Evolutionary conservation across 805 yeast genomes (phyloP), one percentile per base, ranked within the genome.

Genomic region (Candida dendrica): DNA sequence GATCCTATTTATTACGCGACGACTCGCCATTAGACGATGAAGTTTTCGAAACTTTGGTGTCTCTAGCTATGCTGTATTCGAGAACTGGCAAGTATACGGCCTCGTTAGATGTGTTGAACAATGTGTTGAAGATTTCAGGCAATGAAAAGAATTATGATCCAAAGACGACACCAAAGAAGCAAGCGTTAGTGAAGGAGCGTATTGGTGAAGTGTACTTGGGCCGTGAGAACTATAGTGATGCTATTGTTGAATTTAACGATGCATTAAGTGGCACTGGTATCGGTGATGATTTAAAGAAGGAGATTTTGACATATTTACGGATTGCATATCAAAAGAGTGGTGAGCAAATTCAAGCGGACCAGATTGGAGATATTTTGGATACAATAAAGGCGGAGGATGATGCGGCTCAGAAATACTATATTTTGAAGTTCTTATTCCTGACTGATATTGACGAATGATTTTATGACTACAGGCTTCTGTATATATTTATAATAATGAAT

Each of bases 161-260:
- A 65, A 63, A 39, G 46, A 42, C 19, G 34, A 45, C 37, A n/a
- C 20, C 34, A 37, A 26, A 38, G 26, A 11, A n/a, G 14, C 16
- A 6, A 27, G 20, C 22, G 26, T 46, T 35, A 15, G 38, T 15
- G 18, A 35, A 32, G 15, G 34, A 32, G 11, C 34, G 34, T 32
- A 32, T 70, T 7, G 65, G 74, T 35, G 75, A 72, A 47, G 48
- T 72, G 6, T 45, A 71, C 2, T 71, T 71, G 65, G 51, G 51
- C 29, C 58, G 63, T 27, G 60, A 61, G 1, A 40, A 61, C 3
- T 47, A 57, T 3, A 34, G 48, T 5, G 58, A 63, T 36, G 68
- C 75, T 0, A 55, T 70, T n/a, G 64, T 64, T 43, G 61, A 69
- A 59, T 69, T 65, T 9, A 63, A 65, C 42, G 66, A 66, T 29